A percentile compares a stretch with the other conserved stretches of the same genome.
Evolutionary conservation across 192 early-diverging fungal genomes (phyloP).

Genomic region (Coemansia sp.): DNA sequence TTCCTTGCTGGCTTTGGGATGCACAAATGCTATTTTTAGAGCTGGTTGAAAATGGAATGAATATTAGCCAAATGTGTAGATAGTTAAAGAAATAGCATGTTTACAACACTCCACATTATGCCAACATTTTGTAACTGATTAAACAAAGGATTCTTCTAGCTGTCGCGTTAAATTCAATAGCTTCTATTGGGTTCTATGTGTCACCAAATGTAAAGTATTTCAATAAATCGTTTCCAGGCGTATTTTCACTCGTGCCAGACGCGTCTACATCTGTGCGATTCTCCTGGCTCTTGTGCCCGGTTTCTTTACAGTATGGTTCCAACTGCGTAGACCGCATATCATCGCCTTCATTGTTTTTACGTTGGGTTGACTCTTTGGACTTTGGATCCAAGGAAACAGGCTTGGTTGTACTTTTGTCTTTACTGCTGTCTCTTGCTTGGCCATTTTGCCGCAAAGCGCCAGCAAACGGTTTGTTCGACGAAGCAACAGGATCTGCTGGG

Average conservation of each 20-base stretch:
- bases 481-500: not conserved
- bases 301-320: not conserved
- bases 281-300: not conserved
- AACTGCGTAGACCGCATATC: not conserved
- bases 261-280: not conserved
- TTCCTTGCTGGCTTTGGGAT: too few relatives aligned
- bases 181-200: conserved; percentile 6
- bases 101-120: too few relatives aligned
- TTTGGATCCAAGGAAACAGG: not conserved
- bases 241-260: conserved; percentile 1
- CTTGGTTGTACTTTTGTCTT: not conserved
- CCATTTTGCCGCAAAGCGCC: not conserved
- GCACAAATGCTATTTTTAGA: too few relatives aligned
- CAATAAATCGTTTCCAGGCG: conserved; percentile 29
- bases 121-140: too few relatives aligned
- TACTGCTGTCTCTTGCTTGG: not conserved
- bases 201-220: conserved; percentile 42
- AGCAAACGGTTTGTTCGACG: not conserved
- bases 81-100: too few relatives aligned
- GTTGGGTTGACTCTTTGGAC: not conserved
- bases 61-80: too few relatives aligned
- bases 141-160: too few relatives aligned
- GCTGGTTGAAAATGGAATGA: too few relatives aligned
- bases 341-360: not conserved
- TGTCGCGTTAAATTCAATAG: too few relatives aligned